Evolutionary conservation across 352 stramenopile species (phyloP).

Genomic region (Paralagenidium karlingii): DNA sequence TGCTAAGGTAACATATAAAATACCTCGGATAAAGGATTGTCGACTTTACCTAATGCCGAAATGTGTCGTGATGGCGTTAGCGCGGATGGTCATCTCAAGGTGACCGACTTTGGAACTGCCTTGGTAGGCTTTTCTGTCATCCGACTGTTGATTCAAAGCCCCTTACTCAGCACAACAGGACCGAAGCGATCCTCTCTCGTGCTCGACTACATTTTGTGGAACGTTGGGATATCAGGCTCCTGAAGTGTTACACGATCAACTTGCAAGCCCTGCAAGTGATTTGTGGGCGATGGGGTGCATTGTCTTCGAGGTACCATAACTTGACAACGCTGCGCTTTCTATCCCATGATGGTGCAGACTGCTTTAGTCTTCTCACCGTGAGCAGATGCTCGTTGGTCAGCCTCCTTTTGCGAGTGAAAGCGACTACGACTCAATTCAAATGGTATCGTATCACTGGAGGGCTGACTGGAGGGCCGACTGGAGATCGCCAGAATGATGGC

Average conservation of each 20-base stretch:
- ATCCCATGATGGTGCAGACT: neutral
- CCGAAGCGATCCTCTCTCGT: conserved; percentile 43
- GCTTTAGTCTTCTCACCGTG: neutral
- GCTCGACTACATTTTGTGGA: conserved; percentile 70
- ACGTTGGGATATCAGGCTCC: conserved; percentile 88
- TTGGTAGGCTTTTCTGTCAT: conserved; percentile 22
- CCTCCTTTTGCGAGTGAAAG: conserved; percentile 18
- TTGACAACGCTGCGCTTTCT: too few relatives aligned
- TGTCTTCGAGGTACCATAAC: conserved; percentile 67
- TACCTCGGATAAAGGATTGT: too few relatives aligned
- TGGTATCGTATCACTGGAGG: conserved; percentile 1
- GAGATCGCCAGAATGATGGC: neutral
- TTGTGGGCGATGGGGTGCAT: conserved; percentile 88
- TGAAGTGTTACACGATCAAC: conserved; percentile 81
- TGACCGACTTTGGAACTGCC: conserved; percentile 85
- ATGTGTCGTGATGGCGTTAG: conserved; percentile 11
- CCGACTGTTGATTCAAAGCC: conserved; percentile 3
- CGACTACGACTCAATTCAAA: conserved; percentile 28
- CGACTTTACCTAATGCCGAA: too few relatives aligned
- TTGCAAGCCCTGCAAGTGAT: conserved; percentile 65
- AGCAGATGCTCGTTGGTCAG: conserved; percentile 18
- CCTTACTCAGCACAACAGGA: conserved; percentile 19
- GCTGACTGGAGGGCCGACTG: too few relatives aligned
- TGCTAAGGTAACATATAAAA: conserved; percentile 37
- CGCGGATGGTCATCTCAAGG: conserved; percentile 73